phyloP scores from a whole-genome alignment of 2,329 filamentous ascomycete genomes.

The Penicillium sp. region DNA sequence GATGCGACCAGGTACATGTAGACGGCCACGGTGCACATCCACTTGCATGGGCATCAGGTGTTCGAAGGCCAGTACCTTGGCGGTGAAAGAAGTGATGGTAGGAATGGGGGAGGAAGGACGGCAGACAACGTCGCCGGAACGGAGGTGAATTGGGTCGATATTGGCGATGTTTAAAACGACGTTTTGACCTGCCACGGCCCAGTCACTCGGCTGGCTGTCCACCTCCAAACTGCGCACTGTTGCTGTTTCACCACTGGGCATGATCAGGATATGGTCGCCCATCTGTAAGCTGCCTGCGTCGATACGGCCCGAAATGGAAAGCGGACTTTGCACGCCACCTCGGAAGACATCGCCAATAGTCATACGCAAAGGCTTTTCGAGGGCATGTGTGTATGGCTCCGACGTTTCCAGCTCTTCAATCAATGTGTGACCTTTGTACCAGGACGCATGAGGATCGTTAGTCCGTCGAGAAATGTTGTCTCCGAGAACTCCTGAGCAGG shows the following conservation, averaged over 20 bases:
- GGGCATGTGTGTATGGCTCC: conserved; percentile 59
- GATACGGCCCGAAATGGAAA: conserved; percentile 77
- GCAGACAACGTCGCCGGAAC: conserved; percentile 80
- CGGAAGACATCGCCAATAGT: conserved; percentile 82
- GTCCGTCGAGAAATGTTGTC: conserved; percentile 63
- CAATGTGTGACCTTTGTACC: conserved; percentile 74
- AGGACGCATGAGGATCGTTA: conserved; percentile 49
- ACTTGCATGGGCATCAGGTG: conserved; percentile 79
- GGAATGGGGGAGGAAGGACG: conserved; percentile 57
- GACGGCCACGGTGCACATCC: conserved; percentile 75
- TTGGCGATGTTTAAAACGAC: conserved; percentile 72
- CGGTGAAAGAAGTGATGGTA: conserved; percentile 64
- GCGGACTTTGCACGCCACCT: conserved; percentile 65
- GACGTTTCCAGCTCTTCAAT: conserved; percentile 78
- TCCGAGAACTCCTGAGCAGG: conserved; percentile 78
- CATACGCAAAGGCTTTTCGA: conserved; percentile 74
- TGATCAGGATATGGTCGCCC: conserved; percentile 68
- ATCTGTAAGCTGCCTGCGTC: conserved; percentile 75
- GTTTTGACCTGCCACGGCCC: conserved; percentile 88
- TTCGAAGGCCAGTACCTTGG: conserved; percentile 82
- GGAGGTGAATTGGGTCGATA: conserved; percentile 74
- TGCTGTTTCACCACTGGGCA: conserved; percentile 73
- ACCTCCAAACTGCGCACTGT: conserved; percentile 73
- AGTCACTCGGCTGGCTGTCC: conserved; percentile 64
- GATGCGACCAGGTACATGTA: conserved; percentile 71